Evolutionary conservation across 2,329 filamentous ascomycete species (phyloP).

Genomic region (Curvularia sp.): DNA sequence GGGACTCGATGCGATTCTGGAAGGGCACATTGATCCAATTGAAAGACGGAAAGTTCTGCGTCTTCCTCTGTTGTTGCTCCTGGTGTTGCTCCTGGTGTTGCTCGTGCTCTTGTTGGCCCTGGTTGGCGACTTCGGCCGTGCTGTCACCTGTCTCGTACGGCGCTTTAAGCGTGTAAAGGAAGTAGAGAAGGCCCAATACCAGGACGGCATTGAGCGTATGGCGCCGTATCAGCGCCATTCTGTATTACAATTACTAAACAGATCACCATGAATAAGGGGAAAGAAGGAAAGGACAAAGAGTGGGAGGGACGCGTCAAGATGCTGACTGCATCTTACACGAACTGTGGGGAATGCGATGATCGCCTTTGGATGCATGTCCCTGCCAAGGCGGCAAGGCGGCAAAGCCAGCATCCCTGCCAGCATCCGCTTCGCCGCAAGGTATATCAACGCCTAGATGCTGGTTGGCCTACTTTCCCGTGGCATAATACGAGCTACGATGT

Average conservation of each 20-base stretch:
- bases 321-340: constrained; percentile 1
- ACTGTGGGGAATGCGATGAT: not conserved
- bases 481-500: not conserved
- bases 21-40: constrained; percentile 52
- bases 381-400: constrained; percentile 3
- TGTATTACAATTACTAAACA: constrained; percentile 23
- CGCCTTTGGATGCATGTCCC: constrained; percentile 2
- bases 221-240: constrained; percentile 51
- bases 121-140: constrained; percentile 11
- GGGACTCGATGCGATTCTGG: constrained; percentile 49
- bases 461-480: not conserved
- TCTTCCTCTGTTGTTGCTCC: constrained; percentile 10
- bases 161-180: constrained; percentile 48
- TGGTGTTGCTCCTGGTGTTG: constrained; percentile 14
- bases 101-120: constrained; percentile 14
- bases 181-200: constrained; percentile 45
- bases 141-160: constrained; percentile 34
- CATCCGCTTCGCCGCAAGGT: not conserved
- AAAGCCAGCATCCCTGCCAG: not conserved
- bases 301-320: not conserved
- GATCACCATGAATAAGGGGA: constrained; percentile 13
- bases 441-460: not conserved
- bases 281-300: constrained; percentile 5
- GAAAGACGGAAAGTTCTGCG: constrained; percentile 31
- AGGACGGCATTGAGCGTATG: constrained; percentile 47